Percentiles rank a stretch among this genome's conserved stretches.
These are phyloP conservation scores for Kwoniella sp. DNA, from an alignment of 768 basidiomycete species.

Conservation along the genomic window DNA sequence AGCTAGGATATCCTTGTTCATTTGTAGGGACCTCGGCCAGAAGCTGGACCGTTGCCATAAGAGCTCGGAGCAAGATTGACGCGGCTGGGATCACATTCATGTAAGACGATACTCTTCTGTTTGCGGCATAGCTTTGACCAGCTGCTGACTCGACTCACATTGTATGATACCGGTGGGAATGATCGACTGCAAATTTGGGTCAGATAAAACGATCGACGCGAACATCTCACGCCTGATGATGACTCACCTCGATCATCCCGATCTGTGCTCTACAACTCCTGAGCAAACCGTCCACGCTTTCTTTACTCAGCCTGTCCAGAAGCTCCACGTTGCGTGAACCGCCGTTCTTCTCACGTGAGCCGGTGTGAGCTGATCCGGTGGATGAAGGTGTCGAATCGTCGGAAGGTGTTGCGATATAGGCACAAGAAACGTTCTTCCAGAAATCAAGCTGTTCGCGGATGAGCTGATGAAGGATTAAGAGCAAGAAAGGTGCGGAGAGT, in stretches of 20 bases:
- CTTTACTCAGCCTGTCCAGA: conserved; percentile 31
- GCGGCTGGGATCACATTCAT: conserved; percentile 16
- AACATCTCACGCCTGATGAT: not conserved
- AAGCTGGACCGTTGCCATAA: conserved; percentile 31
- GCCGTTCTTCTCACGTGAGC: not conserved
- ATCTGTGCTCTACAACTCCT: conserved; percentile 30
- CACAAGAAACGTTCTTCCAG: conserved; percentile 19
- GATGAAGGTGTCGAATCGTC: conserved; percentile 4
- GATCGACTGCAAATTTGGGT: conserved; percentile 26
- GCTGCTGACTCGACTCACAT: conserved; percentile 30
- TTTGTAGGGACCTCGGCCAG: conserved; percentile 38
- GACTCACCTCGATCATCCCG: conserved; percentile 32
- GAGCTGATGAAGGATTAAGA: conserved; percentile 34
- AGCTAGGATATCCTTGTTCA: conserved; percentile 40
- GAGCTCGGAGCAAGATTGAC: conserved; percentile 26
- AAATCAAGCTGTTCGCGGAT: conserved; percentile 35
- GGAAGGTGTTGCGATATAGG: conserved; percentile 20
- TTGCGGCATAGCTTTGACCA: not conserved
- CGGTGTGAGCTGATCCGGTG: not conserved
- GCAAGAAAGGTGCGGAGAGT: conserved; percentile 28
- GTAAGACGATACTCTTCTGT: not conserved
- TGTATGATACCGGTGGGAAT: conserved; percentile 38
- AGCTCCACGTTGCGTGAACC: conserved; percentile 14
- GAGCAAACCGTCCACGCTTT: conserved; percentile 35
- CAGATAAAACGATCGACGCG: too few relatives aligned